These are phyloP conservation scores for Linanthus parryae DNA, from an alignment of 148 eudicot species.

Conservation along the genomic window DNA sequence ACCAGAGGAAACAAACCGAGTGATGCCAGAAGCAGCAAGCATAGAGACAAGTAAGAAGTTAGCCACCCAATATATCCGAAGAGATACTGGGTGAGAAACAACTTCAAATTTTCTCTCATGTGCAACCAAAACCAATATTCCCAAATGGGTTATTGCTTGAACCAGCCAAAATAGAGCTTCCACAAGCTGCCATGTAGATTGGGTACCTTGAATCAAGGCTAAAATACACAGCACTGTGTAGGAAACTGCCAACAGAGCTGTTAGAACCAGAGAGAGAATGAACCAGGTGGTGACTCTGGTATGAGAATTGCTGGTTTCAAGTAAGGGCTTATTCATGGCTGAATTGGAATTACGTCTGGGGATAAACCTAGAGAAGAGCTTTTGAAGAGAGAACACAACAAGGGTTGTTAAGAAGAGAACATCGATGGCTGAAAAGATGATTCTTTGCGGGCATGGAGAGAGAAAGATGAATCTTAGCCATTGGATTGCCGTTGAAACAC, in stretches of 20 bases:
- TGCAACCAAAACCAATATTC: constrained; percentile 32
- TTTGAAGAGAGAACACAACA: neutral
- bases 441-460: constrained; percentile 10
- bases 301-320: constrained; percentile 18
- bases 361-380: neutral
- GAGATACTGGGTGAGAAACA: constrained; percentile 34
- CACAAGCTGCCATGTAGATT: constrained; percentile 26
- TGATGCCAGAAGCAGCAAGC: constrained; percentile 13
- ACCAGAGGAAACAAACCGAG: constrained; percentile 9
- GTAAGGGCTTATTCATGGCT: constrained; percentile 34
- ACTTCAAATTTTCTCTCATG: constrained; percentile 46
- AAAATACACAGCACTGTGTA: constrained; percentile 29
- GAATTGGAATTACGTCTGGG: constrained; percentile 2
- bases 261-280: constrained; percentile 25
- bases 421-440: constrained; percentile 1
- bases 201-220: constrained; percentile 17
- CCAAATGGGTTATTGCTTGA: constrained; percentile 39
- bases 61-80: constrained; percentile 44
- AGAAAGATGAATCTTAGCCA: constrained; percentile 9
- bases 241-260: constrained; percentile 22
- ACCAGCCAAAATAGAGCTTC: constrained; percentile 32
- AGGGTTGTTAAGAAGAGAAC: constrained; percentile 6
- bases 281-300: constrained; percentile 28
- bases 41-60: constrained; percentile 28
- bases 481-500: constrained; percentile 7